Base-by-base conservation (phyloP, 2,329 filamentous ascomycete genomes). In the Nemania sp. region DNA sequence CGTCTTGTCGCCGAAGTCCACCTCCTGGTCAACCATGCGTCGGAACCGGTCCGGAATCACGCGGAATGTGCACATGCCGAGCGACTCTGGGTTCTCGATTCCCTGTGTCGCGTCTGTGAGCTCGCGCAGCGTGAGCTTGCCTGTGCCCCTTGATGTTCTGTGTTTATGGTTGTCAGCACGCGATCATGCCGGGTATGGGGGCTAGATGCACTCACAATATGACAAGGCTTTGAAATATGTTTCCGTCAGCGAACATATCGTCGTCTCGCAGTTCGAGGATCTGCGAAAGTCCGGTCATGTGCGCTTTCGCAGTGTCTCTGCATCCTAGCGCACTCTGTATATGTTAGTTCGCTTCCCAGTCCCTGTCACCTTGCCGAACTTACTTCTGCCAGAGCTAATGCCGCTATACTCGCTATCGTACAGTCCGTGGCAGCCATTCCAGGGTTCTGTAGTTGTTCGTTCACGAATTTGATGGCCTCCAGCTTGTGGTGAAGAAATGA, bases 391-490 rank as follows among this genome's bases (percentile, higher is more conserved):
- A 64, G 43, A 3, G 62, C 62, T 7, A 64, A 47, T 6, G 56
- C 59, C 19, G 57, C 61, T 53, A 64, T 61, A 36, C 59, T 61
- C 12, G 61, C 57, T 56, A 63, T 57, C 6, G 62, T 64, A 19
- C 53, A 57, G 24, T 63, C 59, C 17, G 46, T 60, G 12, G 50
- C 56, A 4, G 57, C 54, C n/a, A 45, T 52, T 4, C 34, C 36
- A 3, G 61, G 61, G 24, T 63, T 46, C 34, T 63, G 59, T n/a
- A 64, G 49, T 22, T 62, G 59, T 28, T 64, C 59, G 36, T 64
- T 63, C 54, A 64, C 62, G 14, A 64, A 61, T 24, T 63, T 61
- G 33, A 64, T 62, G 11, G 62, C 62, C 43, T 64, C 61, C 6
- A 63, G 49, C 43, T 63, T 61, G 42, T 64, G 62, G 31, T 64